A percentile compares a stretch with the other conserved stretches of the same genome.
These are phyloP conservation scores for Sarcodon aspratus DNA, from an alignment of 768 basidiomycete genomes.

Conservation along the genomic window DNA sequence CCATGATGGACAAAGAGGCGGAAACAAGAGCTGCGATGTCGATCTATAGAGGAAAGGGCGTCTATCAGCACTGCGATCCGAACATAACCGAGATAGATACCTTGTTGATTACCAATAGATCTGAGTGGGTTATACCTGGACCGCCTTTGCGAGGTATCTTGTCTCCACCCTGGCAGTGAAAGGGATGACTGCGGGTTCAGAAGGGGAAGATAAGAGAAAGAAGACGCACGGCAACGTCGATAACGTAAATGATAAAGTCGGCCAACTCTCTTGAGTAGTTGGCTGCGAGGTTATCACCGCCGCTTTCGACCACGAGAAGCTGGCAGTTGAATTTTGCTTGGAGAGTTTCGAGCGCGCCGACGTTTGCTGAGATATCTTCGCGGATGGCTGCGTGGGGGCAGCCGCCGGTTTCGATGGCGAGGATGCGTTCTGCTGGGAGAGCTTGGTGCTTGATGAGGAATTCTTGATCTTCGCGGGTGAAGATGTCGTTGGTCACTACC, in stretches of 20 bases:
- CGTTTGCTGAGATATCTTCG: slow-evolving; percentile 95
- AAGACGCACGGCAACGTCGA: slow-evolving; percentile 62
- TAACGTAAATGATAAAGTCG: slow-evolving; percentile 94
- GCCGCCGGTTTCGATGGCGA: slow-evolving; percentile 95
- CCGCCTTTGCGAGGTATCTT: slow-evolving; percentile 98
- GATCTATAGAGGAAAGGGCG: slow-evolving; percentile 36
- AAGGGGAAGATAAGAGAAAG: slow-evolving; percentile 1
- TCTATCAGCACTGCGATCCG: too few relatives aligned
- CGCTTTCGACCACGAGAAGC: slow-evolving; percentile 88
- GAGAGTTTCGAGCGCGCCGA: slow-evolving; percentile 89
- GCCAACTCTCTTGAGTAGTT: slow-evolving; percentile 96
- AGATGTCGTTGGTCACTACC: slow-evolving; percentile 99
- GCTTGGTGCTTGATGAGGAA: slow-evolving; percentile 92
- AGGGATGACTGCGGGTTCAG: not conserved
- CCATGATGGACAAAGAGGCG: slow-evolving; percentile 92
- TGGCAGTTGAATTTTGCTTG: slow-evolving; percentile 89
- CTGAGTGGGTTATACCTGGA: slow-evolving; percentile 93
- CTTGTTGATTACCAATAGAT: slow-evolving; percentile 93
- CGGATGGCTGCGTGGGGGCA: slow-evolving; percentile 98
- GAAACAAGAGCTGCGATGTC: slow-evolving; percentile 90
- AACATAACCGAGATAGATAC: slow-evolving; percentile 22
- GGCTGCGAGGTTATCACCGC: slow-evolving; percentile 94
- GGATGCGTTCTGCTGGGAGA: slow-evolving; percentile 73
- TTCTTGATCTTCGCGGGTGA: slow-evolving; percentile 95
- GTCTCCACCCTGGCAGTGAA: slow-evolving; percentile 66